A percentile compares a stretch with the other conserved stretches of the same genome.
Evolutionary conservation across 306 rosid genomes (phyloP).

Genomic region (Quercus robur): DNA sequence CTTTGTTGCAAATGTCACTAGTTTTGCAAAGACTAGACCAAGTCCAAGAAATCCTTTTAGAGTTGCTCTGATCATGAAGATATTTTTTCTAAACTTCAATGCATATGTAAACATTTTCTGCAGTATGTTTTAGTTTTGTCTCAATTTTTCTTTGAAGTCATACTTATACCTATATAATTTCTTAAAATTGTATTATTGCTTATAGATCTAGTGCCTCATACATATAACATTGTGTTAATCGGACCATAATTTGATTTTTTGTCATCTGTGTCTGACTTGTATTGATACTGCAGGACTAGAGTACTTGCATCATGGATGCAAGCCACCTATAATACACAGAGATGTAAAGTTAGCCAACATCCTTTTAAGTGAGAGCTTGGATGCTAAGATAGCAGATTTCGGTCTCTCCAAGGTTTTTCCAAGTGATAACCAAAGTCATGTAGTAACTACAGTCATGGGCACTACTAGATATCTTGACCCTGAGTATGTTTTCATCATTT

Average conservation of each 20-base stretch:
- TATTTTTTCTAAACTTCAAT: no score
- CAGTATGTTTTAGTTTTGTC: no score
- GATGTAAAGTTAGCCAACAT: slow-evolving; percentile 72
- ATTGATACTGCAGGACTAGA: slow-evolving; percentile 49
- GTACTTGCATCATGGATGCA: slow-evolving; percentile 71
- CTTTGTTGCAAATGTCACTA: no score
- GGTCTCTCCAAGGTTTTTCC: slow-evolving; percentile 57
- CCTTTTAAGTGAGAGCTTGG: slow-evolving; percentile 53
- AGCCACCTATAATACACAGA: slow-evolving; percentile 65
- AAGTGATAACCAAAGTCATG: slow-evolving; percentile 26
- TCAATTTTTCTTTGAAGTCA: no score
- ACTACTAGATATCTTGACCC: slow-evolving; percentile 78
- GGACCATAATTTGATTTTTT: background rate
- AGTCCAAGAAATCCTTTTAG: no score
- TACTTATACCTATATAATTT: no score
- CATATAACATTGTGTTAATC: background rate
- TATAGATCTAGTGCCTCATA: background rate
- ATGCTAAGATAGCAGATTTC: slow-evolving; percentile 73
- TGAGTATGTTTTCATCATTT: slow-evolving; percentile 35
- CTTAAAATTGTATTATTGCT: no score
- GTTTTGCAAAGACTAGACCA: no score
- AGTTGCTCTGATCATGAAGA: no score
- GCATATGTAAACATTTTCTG: no score
- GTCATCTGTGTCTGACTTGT: background rate
- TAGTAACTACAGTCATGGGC: slow-evolving; percentile 40